phyloP scores from a whole-genome alignment of 805 yeast species.

The Saturnispora gosingensis region DNA sequence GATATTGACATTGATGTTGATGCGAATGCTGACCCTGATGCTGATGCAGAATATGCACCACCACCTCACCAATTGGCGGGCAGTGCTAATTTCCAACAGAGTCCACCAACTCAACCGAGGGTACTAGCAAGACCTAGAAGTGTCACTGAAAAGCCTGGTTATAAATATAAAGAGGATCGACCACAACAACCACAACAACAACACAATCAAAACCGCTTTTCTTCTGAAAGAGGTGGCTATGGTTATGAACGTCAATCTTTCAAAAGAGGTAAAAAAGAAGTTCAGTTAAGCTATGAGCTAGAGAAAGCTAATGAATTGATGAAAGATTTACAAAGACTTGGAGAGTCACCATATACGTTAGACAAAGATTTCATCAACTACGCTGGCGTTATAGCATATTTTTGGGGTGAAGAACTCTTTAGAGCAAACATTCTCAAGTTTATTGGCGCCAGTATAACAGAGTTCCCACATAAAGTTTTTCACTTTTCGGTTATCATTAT shows the following conservation, averaged over 20 bases:
- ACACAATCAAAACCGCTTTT: not conserved
- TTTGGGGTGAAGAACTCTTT: constrained; percentile 42
- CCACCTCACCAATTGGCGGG: constrained; percentile 2
- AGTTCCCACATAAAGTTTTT: constrained; percentile 86
- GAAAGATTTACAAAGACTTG: constrained; percentile 38
- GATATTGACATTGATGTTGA: not conserved
- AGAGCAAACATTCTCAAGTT: constrained; percentile 53
- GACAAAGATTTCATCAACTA: constrained; percentile 33
- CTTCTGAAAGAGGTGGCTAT: not conserved
- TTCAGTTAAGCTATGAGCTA: constrained; percentile 10
- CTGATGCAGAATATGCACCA: not conserved
- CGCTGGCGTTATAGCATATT: constrained; percentile 50
- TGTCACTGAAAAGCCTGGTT: not conserved
- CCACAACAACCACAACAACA: not conserved
- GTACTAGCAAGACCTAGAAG: not conserved
- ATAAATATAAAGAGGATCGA: not conserved
- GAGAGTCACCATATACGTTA: constrained; percentile 35
- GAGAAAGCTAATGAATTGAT: constrained; percentile 39
- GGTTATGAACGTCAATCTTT: not conserved
- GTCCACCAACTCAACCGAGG: not conserved
- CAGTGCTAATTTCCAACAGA: not conserved
- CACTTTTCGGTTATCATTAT: constrained; percentile 61
- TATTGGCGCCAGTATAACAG: constrained; percentile 58
- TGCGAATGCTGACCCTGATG: not conserved
- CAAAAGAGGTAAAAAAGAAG: constrained; percentile 10